These are phyloP conservation scores for Tolypocladium inflatum DNA, from an alignment of 2,329 filamentous ascomycete genomes.

Conservation along the genomic window DNA sequence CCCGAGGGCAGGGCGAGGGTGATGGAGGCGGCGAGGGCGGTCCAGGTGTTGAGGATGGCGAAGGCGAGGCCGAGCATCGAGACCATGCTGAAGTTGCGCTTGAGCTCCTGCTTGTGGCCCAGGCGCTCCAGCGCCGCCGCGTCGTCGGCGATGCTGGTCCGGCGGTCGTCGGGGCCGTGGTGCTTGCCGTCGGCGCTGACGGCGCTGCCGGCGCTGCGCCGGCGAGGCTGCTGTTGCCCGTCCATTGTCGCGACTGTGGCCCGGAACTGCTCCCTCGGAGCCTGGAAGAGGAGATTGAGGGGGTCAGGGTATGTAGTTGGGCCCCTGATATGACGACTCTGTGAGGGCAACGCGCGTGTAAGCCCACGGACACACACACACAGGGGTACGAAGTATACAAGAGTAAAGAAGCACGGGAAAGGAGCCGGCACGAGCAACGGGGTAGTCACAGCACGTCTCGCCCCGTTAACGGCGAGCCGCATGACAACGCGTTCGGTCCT, in stretches of 20 bases:
- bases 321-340: background rate
- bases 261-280: background rate
- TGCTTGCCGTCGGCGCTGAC: background rate
- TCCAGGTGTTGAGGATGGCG: conserved; percentile 41
- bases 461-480: background rate
- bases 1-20: conserved; percentile 54
- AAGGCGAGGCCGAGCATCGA: conserved; percentile 39
- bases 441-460: background rate
- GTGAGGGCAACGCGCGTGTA: background rate
- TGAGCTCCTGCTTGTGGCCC: conserved; percentile 38
- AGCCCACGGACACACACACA: background rate
- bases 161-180: background rate
- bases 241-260: background rate
- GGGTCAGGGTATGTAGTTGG: background rate
- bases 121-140: conserved; percentile 31
- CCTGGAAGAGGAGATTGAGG: background rate
- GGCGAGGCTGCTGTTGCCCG: background rate
- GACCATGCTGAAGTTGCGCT: conserved; percentile 38
- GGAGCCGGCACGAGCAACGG: background rate
- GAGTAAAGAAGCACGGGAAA: background rate
- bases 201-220: background rate
- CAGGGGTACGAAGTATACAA: too few relatives aligned
- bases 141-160: conserved; percentile 14
- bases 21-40: conserved; percentile 37
- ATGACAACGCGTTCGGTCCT: background rate